phyloP scores from a whole-genome alignment of 192 early-diverging fungal genomes.

The Chytriomyces hyalinus region DNA sequence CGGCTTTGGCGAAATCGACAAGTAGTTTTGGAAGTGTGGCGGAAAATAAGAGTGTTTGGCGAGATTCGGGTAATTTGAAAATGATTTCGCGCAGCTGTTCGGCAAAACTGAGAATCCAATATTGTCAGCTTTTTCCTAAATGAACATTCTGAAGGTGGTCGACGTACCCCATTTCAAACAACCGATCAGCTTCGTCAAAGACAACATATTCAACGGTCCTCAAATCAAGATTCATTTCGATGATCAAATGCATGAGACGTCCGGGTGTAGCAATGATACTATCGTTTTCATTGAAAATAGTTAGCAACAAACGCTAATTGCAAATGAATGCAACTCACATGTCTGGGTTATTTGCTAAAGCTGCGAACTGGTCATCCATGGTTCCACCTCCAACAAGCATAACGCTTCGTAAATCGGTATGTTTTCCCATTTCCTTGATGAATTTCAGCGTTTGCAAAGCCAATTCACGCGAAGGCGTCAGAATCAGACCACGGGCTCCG shows the following conservation, averaged over 20 bases:
- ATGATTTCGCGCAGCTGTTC: conserved; percentile 94
- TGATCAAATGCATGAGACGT: conserved; percentile 56
- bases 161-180: conserved; percentile 19
- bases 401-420: conserved; percentile 87
- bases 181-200: conserved; percentile 98
- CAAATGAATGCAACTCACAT: conserved; percentile 58
- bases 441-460: conserved; percentile 97
- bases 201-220: conserved; percentile 93
- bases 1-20: conserved; percentile 97
- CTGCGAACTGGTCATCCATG: conserved; percentile 95
- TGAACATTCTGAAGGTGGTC: neutral
- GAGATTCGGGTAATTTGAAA: conserved; percentile 75
- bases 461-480: conserved; percentile 95
- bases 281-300: neutral
- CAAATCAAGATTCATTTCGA: conserved; percentile 92
- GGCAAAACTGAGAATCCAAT: conserved; percentile 65
- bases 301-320: neutral
- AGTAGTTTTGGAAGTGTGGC: conserved; percentile 92
- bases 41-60: conserved; percentile 94
- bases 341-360: conserved; percentile 93
- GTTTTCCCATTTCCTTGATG: conserved; percentile 87
- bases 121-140: neutral
- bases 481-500: conserved; percentile 63
- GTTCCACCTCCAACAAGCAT: conserved; percentile 95
- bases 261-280: conserved; percentile 57